phyloP scores from a whole-genome alignment of 2,329 filamentous ascomycete genomes.

The Chaetomium sp. region DNA sequence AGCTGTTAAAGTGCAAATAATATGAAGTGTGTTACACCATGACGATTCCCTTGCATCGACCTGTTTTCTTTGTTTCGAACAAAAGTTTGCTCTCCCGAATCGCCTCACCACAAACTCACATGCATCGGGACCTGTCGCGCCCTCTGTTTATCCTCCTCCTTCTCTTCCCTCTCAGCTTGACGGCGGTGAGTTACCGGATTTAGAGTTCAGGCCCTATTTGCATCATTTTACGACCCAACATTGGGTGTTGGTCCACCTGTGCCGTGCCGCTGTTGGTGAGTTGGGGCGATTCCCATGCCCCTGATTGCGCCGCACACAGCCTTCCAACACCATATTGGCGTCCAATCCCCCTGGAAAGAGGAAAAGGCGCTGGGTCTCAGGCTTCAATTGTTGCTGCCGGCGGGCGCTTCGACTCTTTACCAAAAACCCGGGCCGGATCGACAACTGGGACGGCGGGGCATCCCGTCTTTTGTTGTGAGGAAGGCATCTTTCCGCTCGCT shows the following conservation, averaged over 20 bases:
- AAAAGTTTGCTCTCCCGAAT: neutral
- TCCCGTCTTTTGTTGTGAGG: neutral
- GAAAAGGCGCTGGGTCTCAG: neutral
- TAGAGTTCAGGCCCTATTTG: neutral
- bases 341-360: neutral
- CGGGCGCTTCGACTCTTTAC: neutral
- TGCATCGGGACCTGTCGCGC: too few relatives aligned
- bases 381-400: neutral
- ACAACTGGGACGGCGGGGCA: neutral
- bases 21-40: neutral
- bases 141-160: neutral
- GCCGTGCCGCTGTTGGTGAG: conserved; percentile 4
- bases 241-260: neutral
- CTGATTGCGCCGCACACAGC: conserved; percentile 3
- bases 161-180: neutral
- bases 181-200: neutral
- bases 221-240: neutral
- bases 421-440: neutral
- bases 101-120: neutral
- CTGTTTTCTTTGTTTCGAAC: neutral
- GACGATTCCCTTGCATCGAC: neutral
- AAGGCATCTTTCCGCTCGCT: neutral
- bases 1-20: neutral
- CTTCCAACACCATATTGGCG: neutral
- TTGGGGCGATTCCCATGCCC: neutral